Evolutionary conservation across 2,329 filamentous ascomycete genomes (phyloP).

Genomic region (Aspergillus clavatus): DNA sequence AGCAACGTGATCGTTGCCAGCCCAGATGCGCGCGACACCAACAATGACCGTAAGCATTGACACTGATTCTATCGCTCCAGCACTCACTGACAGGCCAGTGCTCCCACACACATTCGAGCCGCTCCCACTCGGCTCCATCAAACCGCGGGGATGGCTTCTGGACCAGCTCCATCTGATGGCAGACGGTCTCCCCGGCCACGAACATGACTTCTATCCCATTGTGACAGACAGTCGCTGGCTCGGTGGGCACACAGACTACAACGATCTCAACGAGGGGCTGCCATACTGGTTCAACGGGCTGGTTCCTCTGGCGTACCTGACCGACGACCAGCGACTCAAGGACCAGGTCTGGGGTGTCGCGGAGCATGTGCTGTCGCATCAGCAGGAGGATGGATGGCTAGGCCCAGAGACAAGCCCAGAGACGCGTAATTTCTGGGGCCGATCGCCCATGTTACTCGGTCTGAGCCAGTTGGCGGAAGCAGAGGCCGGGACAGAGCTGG

Average conservation of each 20-base stretch:
- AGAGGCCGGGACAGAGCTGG: constrained; percentile 38
- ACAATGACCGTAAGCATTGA: no score
- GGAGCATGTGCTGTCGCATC: constrained; percentile 47
- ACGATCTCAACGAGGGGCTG: constrained; percentile 49
- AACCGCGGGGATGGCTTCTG: constrained; percentile 49
- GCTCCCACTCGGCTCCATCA: constrained; percentile 50
- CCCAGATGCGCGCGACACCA: no score
- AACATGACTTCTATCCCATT: constrained; percentile 53
- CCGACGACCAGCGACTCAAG: constrained; percentile 49
- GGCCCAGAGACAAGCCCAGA: constrained; percentile 47
- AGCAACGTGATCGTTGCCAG: no score
- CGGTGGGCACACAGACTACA: constrained; percentile 51
- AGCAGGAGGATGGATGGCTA: constrained; percentile 54
- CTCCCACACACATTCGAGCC: no score
- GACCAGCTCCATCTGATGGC: constrained; percentile 48
- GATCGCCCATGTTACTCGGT: constrained; percentile 49
- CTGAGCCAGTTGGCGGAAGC: constrained; percentile 47
- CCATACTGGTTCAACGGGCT: constrained; percentile 58
- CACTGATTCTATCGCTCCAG: no score
- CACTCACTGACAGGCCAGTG: no score
- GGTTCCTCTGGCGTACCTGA: constrained; percentile 51
- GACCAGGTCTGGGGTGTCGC: constrained; percentile 45
- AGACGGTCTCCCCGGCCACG: constrained; percentile 50
- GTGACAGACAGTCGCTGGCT: constrained; percentile 51
- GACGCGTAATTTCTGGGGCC: constrained; percentile 50